Evolutionary conservation across 305 asterid species (phyloP), one percentile per base, ranked within the genome.

Genomic region (Andrographis paniculata): DNA sequence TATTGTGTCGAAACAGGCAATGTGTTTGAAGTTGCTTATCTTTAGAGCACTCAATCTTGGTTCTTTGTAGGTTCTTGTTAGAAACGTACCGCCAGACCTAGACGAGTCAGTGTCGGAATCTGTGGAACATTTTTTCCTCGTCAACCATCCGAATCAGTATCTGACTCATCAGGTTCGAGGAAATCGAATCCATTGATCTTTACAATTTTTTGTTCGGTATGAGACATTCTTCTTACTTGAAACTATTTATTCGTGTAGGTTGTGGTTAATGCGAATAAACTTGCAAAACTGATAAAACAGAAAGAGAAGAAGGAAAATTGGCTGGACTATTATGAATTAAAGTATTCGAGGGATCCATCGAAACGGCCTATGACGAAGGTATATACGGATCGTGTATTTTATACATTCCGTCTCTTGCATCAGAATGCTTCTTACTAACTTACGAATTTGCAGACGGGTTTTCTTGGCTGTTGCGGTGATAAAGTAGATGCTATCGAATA

Each of bases 41-140:
- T 9, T 19, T 19, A 10, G 30, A 42, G 16, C 46, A 50, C 49
- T 60, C 44, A 50, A 51, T 55, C 60, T 43, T 59, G 56, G 59
- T 63, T 39, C 21, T 53, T 58, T 43, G 20, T 60, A 88, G 95
- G 97, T 85, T 47, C 89, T 88, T 31, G 93, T 82, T 39, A 72
- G 77, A 68, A 88, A 88, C 60, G 93, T 88, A 59, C 97, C 97
- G 15, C 84, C 91, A 41, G 97, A 88, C 50, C 64, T 77, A 11
- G 97, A 88, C 72, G 97, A 88, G 67, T 58, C 95, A 23, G 95
- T 88, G 55, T 46, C 76, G 41, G 94, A 88, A 60, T 78, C 74
- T 18, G 97, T 88, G 62, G 94, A 85, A 73, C 97, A 88, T 56
- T 88, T 88, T 72, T 88, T 88, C 72, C 69, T 88, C 81, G 97